Conservation (phyloP, 2,329 filamentous ascomycete species). For the Aspergillus udagawae region DNA sequence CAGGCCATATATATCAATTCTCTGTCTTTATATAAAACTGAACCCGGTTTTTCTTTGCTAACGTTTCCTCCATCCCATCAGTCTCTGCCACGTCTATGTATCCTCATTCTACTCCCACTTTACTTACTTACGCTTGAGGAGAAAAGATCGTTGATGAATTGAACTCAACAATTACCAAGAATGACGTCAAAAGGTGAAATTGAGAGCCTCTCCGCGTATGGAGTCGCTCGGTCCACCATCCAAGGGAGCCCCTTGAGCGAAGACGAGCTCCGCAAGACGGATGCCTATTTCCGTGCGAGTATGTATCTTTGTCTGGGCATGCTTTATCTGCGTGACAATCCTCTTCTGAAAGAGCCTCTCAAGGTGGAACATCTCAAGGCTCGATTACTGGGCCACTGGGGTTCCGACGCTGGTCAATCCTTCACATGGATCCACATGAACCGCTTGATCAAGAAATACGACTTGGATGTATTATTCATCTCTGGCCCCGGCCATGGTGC, state of each 20-base stretch:
- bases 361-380: constrained; percentile 68
- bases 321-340: constrained; percentile 74
- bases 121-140: neutral
- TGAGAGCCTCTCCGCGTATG: constrained; percentile 61
- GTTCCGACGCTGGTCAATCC: constrained; percentile 73
- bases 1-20: neutral
- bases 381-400: constrained; percentile 72
- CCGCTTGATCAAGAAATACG: constrained; percentile 74
- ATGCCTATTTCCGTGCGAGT: constrained; percentile 70
- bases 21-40: neutral
- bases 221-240: constrained; percentile 62
- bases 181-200: constrained; percentile 32
- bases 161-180: neutral
- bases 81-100: neutral
- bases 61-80: too few species aligned
- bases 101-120: neutral
- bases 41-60: neutral
- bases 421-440: constrained; percentile 83
- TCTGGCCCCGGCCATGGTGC: constrained; percentile 76
- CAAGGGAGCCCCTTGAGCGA: constrained; percentile 58
- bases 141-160: neutral
- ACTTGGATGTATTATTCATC: constrained; percentile 67
- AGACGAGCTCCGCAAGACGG: constrained; percentile 65
- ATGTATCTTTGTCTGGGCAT: constrained; percentile 74
- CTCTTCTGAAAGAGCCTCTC: constrained; percentile 66